Base-by-base conservation (phyloP, 2,329 filamentous ascomycete genomes). In the Taxawa tesnikishii region DNA sequence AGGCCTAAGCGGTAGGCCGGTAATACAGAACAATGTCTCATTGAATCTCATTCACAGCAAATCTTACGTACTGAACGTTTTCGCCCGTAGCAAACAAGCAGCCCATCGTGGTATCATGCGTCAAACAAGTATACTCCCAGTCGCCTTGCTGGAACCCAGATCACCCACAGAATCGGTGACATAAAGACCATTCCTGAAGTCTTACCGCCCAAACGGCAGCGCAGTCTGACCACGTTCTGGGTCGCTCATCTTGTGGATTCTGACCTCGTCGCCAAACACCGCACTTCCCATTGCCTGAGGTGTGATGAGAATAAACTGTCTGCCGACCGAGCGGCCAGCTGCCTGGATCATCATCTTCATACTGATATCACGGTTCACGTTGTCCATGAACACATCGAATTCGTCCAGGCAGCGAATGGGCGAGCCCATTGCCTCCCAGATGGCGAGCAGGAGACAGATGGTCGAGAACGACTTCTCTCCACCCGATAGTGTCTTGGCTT, bases 331-430 rank as follows among this genome's bases (percentile, higher is more conserved):
- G 17, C 81, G 73, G 46, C 90, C 73, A 23, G 90, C 90, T 12
- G 84, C 83, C 37, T 75, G 70, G 45, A 94, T 85, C 56, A 98
- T 81, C 79, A 98, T 84, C 41, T 82, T 81, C 46, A 93, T 94
- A 51, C 83, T 92, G 45, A 92, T 82, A 34, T 82, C 83, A 38
- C 90, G 76, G 56, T 98, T 98, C 37, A 96, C 83, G 44, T 80
- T 84, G 58, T 98, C 90, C 90, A 98, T 98, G 65, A 94, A 98
- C 18, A 98, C 90, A 53, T 98, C 90, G 51, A 96, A 98, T 58
- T 98, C 90, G 57, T 98, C 90, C 33, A 98, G 67, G 50, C 90
- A 98, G 33, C 90, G 75, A 38, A 98, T 79, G 1, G 87, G 88
- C 12, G 85, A 92, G 8, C 90, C 88, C 79, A 98, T 98, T 17